Conservation (phyloP, 2,329 filamentous ascomycete species). For the Penicillium sp. region DNA sequence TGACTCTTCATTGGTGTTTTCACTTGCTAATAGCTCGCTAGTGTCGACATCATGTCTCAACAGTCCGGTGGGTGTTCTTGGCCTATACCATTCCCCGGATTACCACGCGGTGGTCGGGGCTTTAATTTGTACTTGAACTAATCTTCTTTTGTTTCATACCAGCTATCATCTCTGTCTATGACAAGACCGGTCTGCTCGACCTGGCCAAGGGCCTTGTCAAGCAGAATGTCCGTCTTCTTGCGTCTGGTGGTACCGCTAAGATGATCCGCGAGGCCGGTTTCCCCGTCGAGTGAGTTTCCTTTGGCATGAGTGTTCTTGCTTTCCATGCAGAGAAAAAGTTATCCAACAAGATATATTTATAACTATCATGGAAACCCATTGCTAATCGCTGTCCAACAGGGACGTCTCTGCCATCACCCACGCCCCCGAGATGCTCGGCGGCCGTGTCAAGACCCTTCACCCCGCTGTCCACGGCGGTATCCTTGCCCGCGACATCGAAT, state of each 20-base stretch:
- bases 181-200: slow-evolving; percentile 95
- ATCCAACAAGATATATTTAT: too few relatives aligned
- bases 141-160: slow-evolving; percentile 7
- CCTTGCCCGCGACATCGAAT: slow-evolving; percentile 87
- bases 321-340: neutral
- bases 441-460: slow-evolving; percentile 92
- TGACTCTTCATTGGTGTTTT: slow-evolving; percentile 3
- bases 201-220: slow-evolving; percentile 85
- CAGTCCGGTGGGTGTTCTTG: slow-evolving; percentile 37
- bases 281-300: slow-evolving; percentile 74
- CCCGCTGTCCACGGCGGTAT: slow-evolving; percentile 84
- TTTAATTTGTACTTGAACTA: slow-evolving; percentile 12
- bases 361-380: neutral
- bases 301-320: slow-evolving; percentile 4
- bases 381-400: slow-evolving; percentile 46
- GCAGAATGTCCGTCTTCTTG: slow-evolving; percentile 87
- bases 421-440: slow-evolving; percentile 93
- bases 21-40: slow-evolving; percentile 14
- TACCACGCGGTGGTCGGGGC: slow-evolving; percentile 14
- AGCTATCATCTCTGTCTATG: slow-evolving; percentile 96
- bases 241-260: slow-evolving; percentile 90
- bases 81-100: slow-evolving; percentile 21
- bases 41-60: slow-evolving; percentile 37
- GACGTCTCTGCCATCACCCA: slow-evolving; percentile 97
- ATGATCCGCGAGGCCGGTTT: slow-evolving; percentile 97